Evolutionary conservation across 169 alveolate species (phyloP).

Genomic region (Eimeria sp.): DNA sequence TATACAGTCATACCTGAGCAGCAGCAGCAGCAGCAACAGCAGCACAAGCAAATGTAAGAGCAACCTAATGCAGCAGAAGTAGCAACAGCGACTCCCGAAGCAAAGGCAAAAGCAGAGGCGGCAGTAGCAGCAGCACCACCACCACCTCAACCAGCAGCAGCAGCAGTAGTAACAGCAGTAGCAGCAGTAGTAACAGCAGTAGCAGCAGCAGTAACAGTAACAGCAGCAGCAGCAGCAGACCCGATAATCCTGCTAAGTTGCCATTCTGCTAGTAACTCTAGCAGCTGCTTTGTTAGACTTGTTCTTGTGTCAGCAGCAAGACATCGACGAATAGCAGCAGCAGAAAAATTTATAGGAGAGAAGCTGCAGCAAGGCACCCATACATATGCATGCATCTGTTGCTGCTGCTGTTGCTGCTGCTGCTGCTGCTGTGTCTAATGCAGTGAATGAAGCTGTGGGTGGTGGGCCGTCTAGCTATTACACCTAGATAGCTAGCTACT

Average conservation of each 20-base stretch:
- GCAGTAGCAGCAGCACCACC: not conserved
- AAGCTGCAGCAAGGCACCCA: constrained; percentile 8
- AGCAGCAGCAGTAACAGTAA: constrained; percentile 5
- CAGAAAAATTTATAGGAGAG: not conserved
- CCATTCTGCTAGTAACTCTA: constrained; percentile 22
- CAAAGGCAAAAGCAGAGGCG: too few relatives aligned
- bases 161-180: not conserved
- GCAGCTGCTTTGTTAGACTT: not conserved
- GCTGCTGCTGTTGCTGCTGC: constrained; percentile 13
- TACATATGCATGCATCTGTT: not conserved
- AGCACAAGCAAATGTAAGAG: constrained; percentile 9
- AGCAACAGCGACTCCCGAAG: not conserved
- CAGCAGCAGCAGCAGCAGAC: constrained; percentile 6
- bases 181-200: not conserved
- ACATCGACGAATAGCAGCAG: not conserved
- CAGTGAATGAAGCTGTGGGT: not conserved
- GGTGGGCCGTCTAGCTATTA: not conserved
- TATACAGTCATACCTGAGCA: constrained; percentile 9
- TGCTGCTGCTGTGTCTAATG: not conserved
- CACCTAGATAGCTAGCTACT: not conserved
- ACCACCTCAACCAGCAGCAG: not conserved
- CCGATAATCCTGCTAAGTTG: constrained; percentile 48
- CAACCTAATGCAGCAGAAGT: not conserved
- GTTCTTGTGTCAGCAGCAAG: not conserved
- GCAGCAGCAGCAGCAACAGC: constrained; percentile 19